These are phyloP conservation scores for Kodamaea suecica DNA, from an alignment of 1,139 yeast genomes.

Conservation along the genomic window DNA sequence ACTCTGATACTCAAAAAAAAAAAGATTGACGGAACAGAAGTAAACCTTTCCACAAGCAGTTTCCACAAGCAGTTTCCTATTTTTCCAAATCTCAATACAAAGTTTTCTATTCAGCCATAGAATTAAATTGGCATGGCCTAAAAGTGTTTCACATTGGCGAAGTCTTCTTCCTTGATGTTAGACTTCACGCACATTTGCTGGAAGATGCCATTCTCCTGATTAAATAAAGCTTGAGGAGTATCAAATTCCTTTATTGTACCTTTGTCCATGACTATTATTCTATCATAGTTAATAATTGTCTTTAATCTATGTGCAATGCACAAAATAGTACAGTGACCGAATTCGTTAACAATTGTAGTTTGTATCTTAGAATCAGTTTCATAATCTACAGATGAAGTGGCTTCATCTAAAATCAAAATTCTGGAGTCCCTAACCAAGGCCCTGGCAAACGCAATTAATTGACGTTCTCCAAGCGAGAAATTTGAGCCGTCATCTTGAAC, in stretches of 20 bases:
- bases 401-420: conserved; percentile 73
- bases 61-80: too few species aligned
- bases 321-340: conserved; percentile 62
- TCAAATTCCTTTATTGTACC: conserved; percentile 64
- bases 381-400: conserved; percentile 79
- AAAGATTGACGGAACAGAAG: too few species aligned
- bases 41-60: too few species aligned
- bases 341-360: conserved; percentile 57
- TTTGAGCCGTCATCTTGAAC: conserved; percentile 76
- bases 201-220: conserved; percentile 37
- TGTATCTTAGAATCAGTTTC: conserved; percentile 75
- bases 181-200: conserved; percentile 41
- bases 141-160: not conserved
- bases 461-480: conserved; percentile 76
- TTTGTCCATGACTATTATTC: conserved; percentile 61
- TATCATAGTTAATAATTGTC: conserved; percentile 64
- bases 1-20: too few species aligned
- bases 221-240: conserved; percentile 46
- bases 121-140: not conserved
- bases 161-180: conserved; percentile 19
- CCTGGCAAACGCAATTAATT: conserved; percentile 69
- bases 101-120: too few species aligned
- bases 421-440: conserved; percentile 70
- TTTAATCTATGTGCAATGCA: conserved; percentile 79
- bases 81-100: too few species aligned